Conservation (phyloP, 2,329 filamentous ascomycete species). For the Fusarium sp. region DNA sequence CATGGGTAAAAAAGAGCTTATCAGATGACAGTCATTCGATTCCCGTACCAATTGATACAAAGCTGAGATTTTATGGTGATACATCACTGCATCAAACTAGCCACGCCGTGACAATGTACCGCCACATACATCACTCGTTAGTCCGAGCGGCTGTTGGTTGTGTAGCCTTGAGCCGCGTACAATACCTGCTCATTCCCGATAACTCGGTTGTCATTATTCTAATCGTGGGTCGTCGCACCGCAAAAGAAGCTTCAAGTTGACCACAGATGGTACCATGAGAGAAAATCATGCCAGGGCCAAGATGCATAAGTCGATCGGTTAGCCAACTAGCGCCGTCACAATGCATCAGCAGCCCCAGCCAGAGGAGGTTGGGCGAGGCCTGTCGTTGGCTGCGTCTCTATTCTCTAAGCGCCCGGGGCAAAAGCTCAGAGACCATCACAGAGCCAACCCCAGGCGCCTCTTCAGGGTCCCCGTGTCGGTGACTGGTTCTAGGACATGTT, state of each 20-base stretch:
- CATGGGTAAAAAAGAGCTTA: constrained; percentile 3
- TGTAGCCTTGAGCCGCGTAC: constrained; percentile 16
- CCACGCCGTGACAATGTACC: constrained; percentile 29
- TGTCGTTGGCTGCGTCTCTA: constrained; percentile 41
- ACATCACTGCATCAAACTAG: constrained; percentile 5
- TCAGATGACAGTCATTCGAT: constrained; percentile 46
- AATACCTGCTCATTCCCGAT: constrained; percentile 25
- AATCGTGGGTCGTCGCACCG: background rate
- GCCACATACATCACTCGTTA: constrained; percentile 14
- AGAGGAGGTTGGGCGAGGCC: constrained; percentile 28
- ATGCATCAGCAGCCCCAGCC: constrained; percentile 34
- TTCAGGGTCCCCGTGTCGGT: constrained; percentile 23
- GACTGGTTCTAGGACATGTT: constrained; percentile 21
- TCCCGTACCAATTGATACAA: constrained; percentile 16
- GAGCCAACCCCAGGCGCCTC: constrained; percentile 26
- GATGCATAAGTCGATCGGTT: constrained; percentile 16
- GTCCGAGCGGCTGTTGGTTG: constrained; percentile 2
- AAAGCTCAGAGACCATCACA: constrained; percentile 24
- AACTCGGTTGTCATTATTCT: constrained; percentile 7
- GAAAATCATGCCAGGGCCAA: constrained; percentile 16
- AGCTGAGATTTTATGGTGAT: constrained; percentile 3
- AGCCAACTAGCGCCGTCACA: constrained; percentile 49
- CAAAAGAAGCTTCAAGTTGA: constrained; percentile 1
- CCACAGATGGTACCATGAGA: background rate
- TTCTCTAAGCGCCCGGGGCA: constrained; percentile 48